Evolutionary conservation across 2,329 filamentous ascomycete species (phyloP), one percentile per base, ranked within the genome.

Genomic region (Talaromyces sp.): DNA sequence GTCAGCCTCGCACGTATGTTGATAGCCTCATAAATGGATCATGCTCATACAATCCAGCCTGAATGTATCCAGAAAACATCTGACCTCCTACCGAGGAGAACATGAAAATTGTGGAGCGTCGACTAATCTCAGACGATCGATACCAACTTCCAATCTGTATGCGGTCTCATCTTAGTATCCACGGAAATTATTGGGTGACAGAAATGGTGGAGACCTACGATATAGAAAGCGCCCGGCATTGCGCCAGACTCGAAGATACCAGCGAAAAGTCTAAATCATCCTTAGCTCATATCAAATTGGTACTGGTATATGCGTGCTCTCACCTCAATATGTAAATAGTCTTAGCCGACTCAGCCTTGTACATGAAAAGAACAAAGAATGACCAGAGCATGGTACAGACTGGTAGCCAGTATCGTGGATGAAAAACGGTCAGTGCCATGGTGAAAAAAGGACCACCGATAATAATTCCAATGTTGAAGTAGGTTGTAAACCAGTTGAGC

Each of bases 381-480:
- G 68, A 75, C 75, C 75, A 79, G 7, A 53, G 46, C 6, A 70
- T 55, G 3, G 71, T 61, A 37, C 70, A 77, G n/a, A 53, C 60
- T 0, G 71, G 66, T n/a, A 77, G 69, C 73, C 72, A 79, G 49
- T 27, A 70, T 19, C 69, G 66, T 11, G 75, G 77, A 2, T 68
- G 69, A 57, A 78, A 62, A 19, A 77, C 58, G 30, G 76, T 77
- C 29, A 75, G 65, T 0, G 70, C 62, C 2, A 68, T 70, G 30
- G 49, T 56, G n/a, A 35, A 51, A 17, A 54, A 41, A 3, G 50
- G 49, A 1, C 47, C 53, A 10, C 75, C 75, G 13, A 79, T 54
- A 39, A 78, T 72, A 4, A 67, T 67, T 24, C 75, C 77, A 13
- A 75, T 69, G 39, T 64, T 73, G 61, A 77, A 80, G 54, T 71